Percentiles rank a stretch among this genome's conserved stretches.
Conservation (phyloP, 2,329 filamentous ascomycete genomes). For the Aureobasidium sp. region DNA sequence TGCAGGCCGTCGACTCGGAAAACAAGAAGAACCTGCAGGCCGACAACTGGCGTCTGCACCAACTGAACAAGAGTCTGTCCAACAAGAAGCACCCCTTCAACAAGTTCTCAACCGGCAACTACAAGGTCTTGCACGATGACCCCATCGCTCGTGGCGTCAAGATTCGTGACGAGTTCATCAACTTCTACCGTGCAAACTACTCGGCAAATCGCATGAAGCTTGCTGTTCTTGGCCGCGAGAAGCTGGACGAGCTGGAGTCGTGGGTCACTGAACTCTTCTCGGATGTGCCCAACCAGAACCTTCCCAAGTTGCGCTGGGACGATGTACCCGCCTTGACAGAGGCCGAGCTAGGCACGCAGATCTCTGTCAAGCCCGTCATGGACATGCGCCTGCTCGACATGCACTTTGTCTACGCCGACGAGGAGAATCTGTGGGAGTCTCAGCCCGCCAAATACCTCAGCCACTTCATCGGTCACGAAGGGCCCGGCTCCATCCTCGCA, state of each 20-base stretch:
- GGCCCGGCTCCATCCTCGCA: conserved; percentile 82
- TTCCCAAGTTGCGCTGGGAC: conserved; percentile 62
- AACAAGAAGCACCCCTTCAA: conserved; percentile 83
- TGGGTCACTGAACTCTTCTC: conserved; percentile 84
- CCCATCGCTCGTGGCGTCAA: conserved; percentile 74
- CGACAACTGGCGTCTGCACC: conserved; percentile 78
- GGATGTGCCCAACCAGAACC: conserved; percentile 70
- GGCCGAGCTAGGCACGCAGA: conserved; percentile 58
- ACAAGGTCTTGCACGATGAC: conserved; percentile 74
- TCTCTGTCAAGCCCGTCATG: conserved; percentile 88
- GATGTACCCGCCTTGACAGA: conserved; percentile 50
- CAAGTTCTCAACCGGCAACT: conserved; percentile 85
- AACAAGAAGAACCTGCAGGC: conserved; percentile 97
- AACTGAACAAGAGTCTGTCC: conserved; percentile 80
- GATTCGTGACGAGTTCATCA: conserved; percentile 83
- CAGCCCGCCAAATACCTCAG: conserved; percentile 80
- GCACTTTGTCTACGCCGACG: conserved; percentile 76
- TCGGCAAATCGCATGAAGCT: conserved; percentile 93
- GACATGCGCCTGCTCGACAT: conserved; percentile 73
- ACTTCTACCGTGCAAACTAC: conserved; percentile 83
- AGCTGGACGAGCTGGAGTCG: conserved; percentile 69
- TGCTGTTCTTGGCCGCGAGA: conserved; percentile 73
- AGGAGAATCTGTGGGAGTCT: conserved; percentile 68
- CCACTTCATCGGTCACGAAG: conserved; percentile 86
- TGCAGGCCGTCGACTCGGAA: conserved; percentile 85